These are phyloP conservation scores for Pythium brachiatum DNA, from an alignment of 352 stramenopile species.

Conservation along the genomic window DNA sequence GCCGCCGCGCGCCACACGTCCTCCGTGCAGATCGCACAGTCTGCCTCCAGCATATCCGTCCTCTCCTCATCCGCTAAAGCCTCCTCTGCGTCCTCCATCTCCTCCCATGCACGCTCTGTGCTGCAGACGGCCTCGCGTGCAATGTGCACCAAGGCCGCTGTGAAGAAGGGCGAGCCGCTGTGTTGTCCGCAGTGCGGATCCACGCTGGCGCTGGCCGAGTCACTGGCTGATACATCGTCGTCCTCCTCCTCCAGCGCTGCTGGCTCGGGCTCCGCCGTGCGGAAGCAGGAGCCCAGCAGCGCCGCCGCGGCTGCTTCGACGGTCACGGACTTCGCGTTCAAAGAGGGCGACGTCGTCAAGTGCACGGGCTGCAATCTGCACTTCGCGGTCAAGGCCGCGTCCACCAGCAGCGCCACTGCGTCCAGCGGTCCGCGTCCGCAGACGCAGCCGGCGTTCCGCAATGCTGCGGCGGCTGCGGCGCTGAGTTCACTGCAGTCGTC, in stretches of 20 bases:
- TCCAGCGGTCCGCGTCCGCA: not conserved
- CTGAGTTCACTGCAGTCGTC: constrained; percentile 61
- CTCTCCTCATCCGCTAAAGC: not conserved
- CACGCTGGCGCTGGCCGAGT: constrained; percentile 44
- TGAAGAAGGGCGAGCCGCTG: constrained; percentile 29
- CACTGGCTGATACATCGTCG: constrained; percentile 23
- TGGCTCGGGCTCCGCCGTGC: constrained; percentile 12
- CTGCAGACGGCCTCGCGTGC: not conserved
- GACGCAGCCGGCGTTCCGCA: constrained; percentile 45
- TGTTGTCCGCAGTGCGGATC: constrained; percentile 69
- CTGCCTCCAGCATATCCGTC: not conserved
- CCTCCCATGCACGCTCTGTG: not conserved
- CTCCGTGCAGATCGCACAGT: not conserved
- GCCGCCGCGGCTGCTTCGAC: not conserved
- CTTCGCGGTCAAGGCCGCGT: constrained; percentile 61
- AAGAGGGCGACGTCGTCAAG: constrained; percentile 78
- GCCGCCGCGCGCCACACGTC: constrained; percentile 1
- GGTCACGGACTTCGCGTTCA: constrained; percentile 34
- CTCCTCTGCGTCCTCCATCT: not conserved
- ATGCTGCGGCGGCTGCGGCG: constrained; percentile 57
- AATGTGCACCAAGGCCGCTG: constrained; percentile 1
- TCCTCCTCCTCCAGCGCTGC: not conserved
- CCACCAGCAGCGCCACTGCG: constrained; percentile 17
- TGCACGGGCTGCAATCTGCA: constrained; percentile 67
- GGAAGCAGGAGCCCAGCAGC: constrained; percentile 4